Conservation (phyloP, 192 early-diverging fungal species). For the Backusella macrospora region DNA sequence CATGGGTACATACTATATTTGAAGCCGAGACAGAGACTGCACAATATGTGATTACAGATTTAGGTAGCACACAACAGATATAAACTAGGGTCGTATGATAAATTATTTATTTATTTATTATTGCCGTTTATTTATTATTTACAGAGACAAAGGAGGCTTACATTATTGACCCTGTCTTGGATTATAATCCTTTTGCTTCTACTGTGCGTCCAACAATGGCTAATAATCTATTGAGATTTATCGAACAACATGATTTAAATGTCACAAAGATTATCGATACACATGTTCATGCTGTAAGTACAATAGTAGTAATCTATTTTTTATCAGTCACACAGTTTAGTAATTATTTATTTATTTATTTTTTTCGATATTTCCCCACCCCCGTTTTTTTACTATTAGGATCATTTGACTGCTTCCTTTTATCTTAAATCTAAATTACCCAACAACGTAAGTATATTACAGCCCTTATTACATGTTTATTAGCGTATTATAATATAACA, state of each 20-base stretch:
- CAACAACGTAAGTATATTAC: constrained; percentile 17
- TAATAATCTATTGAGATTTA: constrained; percentile 28
- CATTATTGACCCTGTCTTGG: constrained; percentile 36
- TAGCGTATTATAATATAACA: too few relatives aligned
- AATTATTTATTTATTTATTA: not conserved
- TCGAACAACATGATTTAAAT: constrained; percentile 22
- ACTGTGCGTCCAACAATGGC: constrained; percentile 25
- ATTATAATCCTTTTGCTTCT: constrained; percentile 33
- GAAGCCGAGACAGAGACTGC: constrained; percentile 36
- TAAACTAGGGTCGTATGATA: constrained; percentile 15
- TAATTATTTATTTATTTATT: too few relatives aligned
- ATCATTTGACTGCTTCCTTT: constrained; percentile 37
- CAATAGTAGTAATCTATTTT: not conserved
- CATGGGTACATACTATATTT: constrained; percentile 37
- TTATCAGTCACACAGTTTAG: not conserved
- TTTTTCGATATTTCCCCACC: not conserved
- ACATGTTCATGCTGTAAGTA: constrained; percentile 39
- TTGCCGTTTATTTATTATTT: not conserved
- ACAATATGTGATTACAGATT: constrained; percentile 37
- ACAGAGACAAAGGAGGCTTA: constrained; percentile 35
- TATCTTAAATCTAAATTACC: constrained; percentile 32
- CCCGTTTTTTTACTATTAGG: constrained; percentile 25
- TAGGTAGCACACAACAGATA: constrained; percentile 24
- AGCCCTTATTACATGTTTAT: too few relatives aligned
- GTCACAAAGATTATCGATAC: constrained; percentile 41